Evolutionary conservation across 352 stramenopile species (phyloP), one percentile per base, ranked within the genome.

Genomic region (Pythium coloratum): DNA sequence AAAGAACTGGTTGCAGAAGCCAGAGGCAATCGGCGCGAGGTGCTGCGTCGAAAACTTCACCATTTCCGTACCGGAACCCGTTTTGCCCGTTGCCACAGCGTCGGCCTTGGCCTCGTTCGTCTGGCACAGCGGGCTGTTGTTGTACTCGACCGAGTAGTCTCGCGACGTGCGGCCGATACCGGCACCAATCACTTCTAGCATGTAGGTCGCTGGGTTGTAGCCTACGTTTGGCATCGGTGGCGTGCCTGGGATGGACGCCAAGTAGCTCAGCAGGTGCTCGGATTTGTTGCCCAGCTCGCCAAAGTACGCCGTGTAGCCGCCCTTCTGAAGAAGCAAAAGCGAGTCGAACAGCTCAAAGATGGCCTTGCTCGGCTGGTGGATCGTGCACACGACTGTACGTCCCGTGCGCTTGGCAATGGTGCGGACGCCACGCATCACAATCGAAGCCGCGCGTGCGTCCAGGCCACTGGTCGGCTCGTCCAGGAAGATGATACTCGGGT

Each of bases 401-500:
- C 92, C 91, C 1, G 80, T 97, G 12, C 84, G 80, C 6, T 24
- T 32, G 16, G 90, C 86, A 47, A 98, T 92, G 33, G 89, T 83
- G 49, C 82, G 77, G 47, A 98, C 79, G 12, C 84, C 84, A 18
- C 81, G 76, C 70, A 98, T 96, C 44, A 98, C 86, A 55, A 94
- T 91, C 51, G 88, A 73, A 7, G 90, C 92, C 33, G 92, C 84
- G 12, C 84, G 86, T 0, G 85, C 78, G 67, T 98, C 93, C 16
- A 98, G 67, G 33, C 90, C 88, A 71, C 75, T 91, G 0, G 91
- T 98, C 0, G 92, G 92, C 70, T 98, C 95, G 64, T 98, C 93
- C 26, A 99, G 67, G 69, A 99, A 97, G 53, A 99, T 62, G 46
- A 98, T 76, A 68, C 93, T 93, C n/a, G 95, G 95, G 73, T 98